Conservation (phyloP, 2,329 filamentous ascomycete genomes). For the Calonectria henricotiae region DNA sequence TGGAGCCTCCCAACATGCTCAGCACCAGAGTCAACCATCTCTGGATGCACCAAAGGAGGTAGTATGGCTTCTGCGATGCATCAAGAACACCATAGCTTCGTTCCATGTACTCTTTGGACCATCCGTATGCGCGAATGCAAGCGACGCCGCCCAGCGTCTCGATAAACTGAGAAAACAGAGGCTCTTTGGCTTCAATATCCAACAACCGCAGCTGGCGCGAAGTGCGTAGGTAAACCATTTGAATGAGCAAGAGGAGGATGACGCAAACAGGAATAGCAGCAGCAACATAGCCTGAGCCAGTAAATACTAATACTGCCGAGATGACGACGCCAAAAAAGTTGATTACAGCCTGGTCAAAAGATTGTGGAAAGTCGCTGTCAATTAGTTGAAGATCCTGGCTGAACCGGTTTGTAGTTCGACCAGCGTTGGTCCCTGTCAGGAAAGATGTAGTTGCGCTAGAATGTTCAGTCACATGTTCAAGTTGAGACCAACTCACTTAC, state of each 20-base stretch:
- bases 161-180: conserved; percentile 2
- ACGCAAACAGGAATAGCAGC: not conserved
- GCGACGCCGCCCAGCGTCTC: not conserved
- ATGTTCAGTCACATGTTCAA: not conserved
- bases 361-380: conserved; percentile 2
- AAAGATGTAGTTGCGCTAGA: conserved; percentile 1
- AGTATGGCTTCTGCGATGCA: not conserved
- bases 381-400: conserved; percentile 12
- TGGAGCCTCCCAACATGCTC: not conserved
- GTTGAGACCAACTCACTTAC: not conserved
- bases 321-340: not conserved
- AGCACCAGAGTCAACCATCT: conserved; percentile 2
- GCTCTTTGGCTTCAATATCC: conserved; percentile 4
- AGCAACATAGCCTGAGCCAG: conserved; percentile 2
- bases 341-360: not conserved
- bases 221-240: not conserved
- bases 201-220: conserved; percentile 9
- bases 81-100: conserved; percentile 3
- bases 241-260: conserved; percentile 1
- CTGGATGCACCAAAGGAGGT: not conserved
- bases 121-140: conserved; percentile 12
- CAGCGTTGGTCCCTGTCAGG: not conserved
- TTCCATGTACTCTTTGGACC: conserved; percentile 10
- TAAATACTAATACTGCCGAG: not conserved
- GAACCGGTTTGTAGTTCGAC: conserved; percentile 8